phyloP scores from a whole-genome alignment of 345 rosid species.

The Aquilaria yunnanensis region DNA sequence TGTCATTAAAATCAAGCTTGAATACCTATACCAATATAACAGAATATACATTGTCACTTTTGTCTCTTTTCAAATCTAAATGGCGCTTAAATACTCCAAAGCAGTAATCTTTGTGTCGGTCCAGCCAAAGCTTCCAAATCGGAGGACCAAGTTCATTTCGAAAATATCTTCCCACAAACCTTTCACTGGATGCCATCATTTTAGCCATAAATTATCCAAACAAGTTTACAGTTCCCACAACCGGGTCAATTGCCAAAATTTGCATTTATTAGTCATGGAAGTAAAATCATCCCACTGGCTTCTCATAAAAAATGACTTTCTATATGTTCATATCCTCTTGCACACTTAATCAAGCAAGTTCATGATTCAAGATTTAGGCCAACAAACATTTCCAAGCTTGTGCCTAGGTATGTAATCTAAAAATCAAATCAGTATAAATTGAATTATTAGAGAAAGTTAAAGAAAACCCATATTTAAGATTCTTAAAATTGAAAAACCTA shows the following conservation, averaged over 20 bases:
- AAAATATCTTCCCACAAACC: slow-evolving; percentile 46
- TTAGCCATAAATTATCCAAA: slow-evolving; percentile 16
- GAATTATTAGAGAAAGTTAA: too few relatives aligned
- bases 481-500: too few relatives aligned
- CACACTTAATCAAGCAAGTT: too few relatives aligned
- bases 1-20: too few relatives aligned
- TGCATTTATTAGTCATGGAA: slow-evolving; percentile 26
- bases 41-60: slow-evolving; percentile 16
- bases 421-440: too few relatives aligned
- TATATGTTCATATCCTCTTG: too few relatives aligned
- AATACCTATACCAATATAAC: too few relatives aligned
- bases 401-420: too few relatives aligned
- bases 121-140: slow-evolving; percentile 70
- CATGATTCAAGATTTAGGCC: too few relatives aligned
- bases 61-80: slow-evolving; percentile 26
- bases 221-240: slow-evolving; percentile 4
- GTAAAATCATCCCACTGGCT: slow-evolving; percentile 16
- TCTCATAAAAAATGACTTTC: background rate
- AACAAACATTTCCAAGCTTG: too few relatives aligned
- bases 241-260: slow-evolving; percentile 17
- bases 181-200: slow-evolving; percentile 53
- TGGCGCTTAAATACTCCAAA: slow-evolving; percentile 58
- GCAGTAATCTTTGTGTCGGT: slow-evolving; percentile 61
- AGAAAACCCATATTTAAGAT: too few relatives aligned
- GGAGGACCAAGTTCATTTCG: slow-evolving; percentile 38